A percentile compares a stretch with the other conserved stretches of the same genome.
These are phyloP conservation scores for Myrica gale DNA, from an alignment of 306 rosid species.

Conservation along the genomic window DNA sequence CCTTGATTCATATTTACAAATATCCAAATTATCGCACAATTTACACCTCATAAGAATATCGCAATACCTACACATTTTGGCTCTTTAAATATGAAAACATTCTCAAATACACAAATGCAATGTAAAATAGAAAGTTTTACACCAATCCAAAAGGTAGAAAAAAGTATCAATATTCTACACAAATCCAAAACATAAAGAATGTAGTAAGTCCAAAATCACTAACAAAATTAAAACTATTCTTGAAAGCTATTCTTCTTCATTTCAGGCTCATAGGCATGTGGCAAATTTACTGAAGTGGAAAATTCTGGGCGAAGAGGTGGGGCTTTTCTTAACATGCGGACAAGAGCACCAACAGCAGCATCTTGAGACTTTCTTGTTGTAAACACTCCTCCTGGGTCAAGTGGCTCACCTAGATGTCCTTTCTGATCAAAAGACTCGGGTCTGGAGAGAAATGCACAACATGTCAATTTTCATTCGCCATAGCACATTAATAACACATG, in stretches of 20 bases:
- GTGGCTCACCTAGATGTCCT: constrained; percentile 38
- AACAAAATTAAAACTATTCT: constrained; percentile 17
- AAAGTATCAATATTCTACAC: too few relatives aligned
- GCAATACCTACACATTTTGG: too few relatives aligned
- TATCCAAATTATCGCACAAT: too few relatives aligned
- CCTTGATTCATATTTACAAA: too few relatives aligned
- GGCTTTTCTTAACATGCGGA: constrained; percentile 69
- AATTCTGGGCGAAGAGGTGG: constrained; percentile 72
- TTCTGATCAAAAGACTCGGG: constrained; percentile 52
- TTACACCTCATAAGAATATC: too few relatives aligned
- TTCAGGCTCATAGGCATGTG: constrained; percentile 33
- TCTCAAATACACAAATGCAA: too few relatives aligned
- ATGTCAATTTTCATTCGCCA: background rate
- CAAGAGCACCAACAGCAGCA: constrained; percentile 82
- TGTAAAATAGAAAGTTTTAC: too few relatives aligned
- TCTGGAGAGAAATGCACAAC: constrained; percentile 34
- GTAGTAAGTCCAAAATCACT: too few relatives aligned
- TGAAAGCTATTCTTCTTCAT: constrained; percentile 29
- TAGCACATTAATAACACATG: background rate
- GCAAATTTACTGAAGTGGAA: constrained; percentile 36
- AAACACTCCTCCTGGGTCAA: constrained; percentile 58
- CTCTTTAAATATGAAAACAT: too few relatives aligned
- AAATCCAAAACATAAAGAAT: too few relatives aligned
- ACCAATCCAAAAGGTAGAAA: too few relatives aligned
- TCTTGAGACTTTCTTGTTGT: constrained; percentile 64